Conservation (phyloP, 768 basidiomycete species). For the Podaxis sp. region DNA sequence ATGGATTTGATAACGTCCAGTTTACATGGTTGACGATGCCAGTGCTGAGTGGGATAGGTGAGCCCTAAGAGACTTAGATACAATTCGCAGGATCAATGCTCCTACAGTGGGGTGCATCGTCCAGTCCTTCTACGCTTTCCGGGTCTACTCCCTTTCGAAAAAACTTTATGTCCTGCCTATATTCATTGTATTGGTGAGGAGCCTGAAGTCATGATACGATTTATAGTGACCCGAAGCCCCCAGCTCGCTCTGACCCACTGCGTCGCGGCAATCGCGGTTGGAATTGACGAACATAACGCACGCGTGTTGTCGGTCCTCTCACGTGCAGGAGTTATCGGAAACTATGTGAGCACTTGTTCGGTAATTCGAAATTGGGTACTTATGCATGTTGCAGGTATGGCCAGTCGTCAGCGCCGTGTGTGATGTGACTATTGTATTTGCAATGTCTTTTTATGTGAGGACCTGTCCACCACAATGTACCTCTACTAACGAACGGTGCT, state of each 20-base stretch:
- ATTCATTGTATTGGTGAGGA: background rate
- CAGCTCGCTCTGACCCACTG: slow-evolving; percentile 10
- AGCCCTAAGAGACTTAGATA: background rate
- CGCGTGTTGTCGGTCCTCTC: background rate
- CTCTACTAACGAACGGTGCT: background rate
- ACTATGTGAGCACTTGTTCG: background rate
- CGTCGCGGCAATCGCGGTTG: background rate
- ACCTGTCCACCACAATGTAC: background rate
- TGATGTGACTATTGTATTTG: slow-evolving; percentile 25
- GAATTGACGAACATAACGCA: background rate
- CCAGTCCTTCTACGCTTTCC: slow-evolving; percentile 2
- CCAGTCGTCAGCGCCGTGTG: slow-evolving; percentile 27
- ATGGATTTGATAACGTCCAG: slow-evolving; percentile 14
- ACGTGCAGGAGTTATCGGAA: background rate
- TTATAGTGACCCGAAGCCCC: background rate
- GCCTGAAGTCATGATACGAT: background rate
- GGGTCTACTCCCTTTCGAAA: slow-evolving; percentile 1
- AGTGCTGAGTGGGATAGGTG: slow-evolving; percentile 22
- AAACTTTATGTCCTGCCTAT: background rate
- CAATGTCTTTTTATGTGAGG: slow-evolving; percentile 28
- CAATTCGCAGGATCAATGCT: background rate
- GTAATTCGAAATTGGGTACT: background rate
- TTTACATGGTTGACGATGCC: slow-evolving; percentile 26
- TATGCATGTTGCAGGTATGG: slow-evolving; percentile 23
- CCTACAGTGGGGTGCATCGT: background rate